Evolutionary conservation across 305 asterid species (phyloP).

Genomic region (Rubia balearica): DNA sequence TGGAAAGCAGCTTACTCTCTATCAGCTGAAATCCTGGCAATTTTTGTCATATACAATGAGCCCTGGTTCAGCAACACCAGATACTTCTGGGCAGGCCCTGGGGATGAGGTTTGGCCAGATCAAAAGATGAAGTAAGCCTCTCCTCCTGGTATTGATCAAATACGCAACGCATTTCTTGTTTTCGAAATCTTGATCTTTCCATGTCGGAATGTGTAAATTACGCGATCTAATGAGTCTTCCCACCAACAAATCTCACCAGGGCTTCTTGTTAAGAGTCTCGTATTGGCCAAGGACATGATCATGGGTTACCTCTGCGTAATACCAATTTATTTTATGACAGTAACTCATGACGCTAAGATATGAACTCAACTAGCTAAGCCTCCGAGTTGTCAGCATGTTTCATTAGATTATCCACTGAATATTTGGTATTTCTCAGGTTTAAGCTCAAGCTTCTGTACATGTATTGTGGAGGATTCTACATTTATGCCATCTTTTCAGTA

Average conservation of each 20-base stretch:
- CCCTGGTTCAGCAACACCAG: conserved; percentile 31
- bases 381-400: background rate
- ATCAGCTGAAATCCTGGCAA: conserved; percentile 28
- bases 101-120: conserved; percentile 32
- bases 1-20: conserved; percentile 28
- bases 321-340: no score
- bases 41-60: conserved; percentile 26
- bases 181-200: background rate
- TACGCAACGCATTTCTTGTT: no score
- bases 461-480: conserved; percentile 35
- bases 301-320: no score
- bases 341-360: no score
- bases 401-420: background rate
- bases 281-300: no score
- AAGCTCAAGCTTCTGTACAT: conserved; percentile 31
- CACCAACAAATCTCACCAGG: no score
- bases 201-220: background rate
- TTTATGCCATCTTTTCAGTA: conserved; percentile 28
- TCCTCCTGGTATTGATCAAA: background rate
- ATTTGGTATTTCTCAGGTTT: conserved; percentile 13
- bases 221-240: no score
- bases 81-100: conserved; percentile 34
- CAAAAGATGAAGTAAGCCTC: conserved; percentile 27
- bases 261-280: no score
- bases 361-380: no score